Base-by-base conservation (phyloP, 352 stramenopile species). In the Phytophthora cactorum region DNA sequence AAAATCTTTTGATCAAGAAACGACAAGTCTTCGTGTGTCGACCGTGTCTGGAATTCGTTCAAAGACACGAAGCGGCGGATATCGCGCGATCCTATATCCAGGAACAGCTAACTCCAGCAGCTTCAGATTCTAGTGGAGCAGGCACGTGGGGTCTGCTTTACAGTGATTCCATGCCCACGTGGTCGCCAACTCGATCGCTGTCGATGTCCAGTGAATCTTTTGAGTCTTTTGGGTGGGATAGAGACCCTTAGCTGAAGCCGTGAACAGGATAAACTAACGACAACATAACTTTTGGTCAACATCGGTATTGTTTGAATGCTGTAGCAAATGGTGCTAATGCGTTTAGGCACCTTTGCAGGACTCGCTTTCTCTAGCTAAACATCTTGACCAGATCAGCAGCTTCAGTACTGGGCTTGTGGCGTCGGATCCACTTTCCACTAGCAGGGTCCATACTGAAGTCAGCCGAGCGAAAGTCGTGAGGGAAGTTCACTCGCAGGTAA, bases 391-490 rank as follows among this genome's bases (percentile, higher is more conserved):
- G 64, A 44, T 77, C 56, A 25, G 50, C 46, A 14, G 52, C 17
- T 9, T 59, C 41, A 29, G 45, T 25, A 8, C 36, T 49, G n/a
- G 49, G 66, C 29, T 74, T 74, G 12, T 82, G 59, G 54, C 52
- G 73, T 10, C 77, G 59, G 22, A 56, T 51, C 72, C 72, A 83
- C 54, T 79, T 85, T 51, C 72, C 72, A 83, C 54, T 79, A 83
- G 52, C 44, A 1, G 74, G 28, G 17, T 91, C 77, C 29, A 76
- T 57, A n/a, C 59, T 66, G 54, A 88, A 92, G 69, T 91, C 67
- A 17, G 82, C 78, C 47, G 73, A 74, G 9, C 84, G 77, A 38
- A 89, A 91, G 60, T 88, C 66, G 45, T 89, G 66, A n/a, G 84
- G 81, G 44, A 81, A 86, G 55, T 78, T 84, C 5, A 59, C 46